Evolutionary conservation across 306 rosid genomes (phyloP).

Genomic region (Elaeagnus macrophylla): DNA sequence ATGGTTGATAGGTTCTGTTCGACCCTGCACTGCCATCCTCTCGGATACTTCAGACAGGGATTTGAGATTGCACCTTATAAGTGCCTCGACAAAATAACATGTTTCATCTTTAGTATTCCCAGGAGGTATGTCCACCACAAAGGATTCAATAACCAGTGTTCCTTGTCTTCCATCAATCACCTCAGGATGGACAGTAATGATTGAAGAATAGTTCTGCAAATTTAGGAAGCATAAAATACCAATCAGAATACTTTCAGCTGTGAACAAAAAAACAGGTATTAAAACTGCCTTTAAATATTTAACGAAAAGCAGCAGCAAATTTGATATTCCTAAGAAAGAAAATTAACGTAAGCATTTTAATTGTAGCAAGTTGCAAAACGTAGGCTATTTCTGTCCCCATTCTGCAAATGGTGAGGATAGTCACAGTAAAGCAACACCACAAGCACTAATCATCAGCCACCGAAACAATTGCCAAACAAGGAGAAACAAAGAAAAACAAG

Average conservation of each 20-base stretch:
- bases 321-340: background rate
- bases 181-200: slow-evolving; percentile 81
- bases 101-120: slow-evolving; percentile 96
- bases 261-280: slow-evolving; percentile 5
- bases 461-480: no score
- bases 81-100: slow-evolving; percentile 83
- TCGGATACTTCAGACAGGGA: slow-evolving; percentile 95
- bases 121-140: slow-evolving; percentile 84
- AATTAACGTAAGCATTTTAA: no score
- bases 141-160: slow-evolving; percentile 89
- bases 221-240: slow-evolving; percentile 15
- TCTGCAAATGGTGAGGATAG: no score
- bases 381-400: no score
- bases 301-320: background rate
- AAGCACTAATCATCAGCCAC: no score
- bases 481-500: no score
- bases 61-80: slow-evolving; percentile 89
- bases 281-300: background rate
- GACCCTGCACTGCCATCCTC: slow-evolving; percentile 89
- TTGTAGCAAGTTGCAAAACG: no score
- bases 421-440: no score
- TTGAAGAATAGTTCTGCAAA: slow-evolving; percentile 89
- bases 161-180: slow-evolving; percentile 85
- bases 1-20: slow-evolving; percentile 49
- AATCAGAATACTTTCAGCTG: slow-evolving; percentile 8